Evolutionary conservation across 2,329 filamentous ascomycete species (phyloP), one percentile per base, ranked within the genome.

Genomic region (Fusarium guadeloupense): DNA sequence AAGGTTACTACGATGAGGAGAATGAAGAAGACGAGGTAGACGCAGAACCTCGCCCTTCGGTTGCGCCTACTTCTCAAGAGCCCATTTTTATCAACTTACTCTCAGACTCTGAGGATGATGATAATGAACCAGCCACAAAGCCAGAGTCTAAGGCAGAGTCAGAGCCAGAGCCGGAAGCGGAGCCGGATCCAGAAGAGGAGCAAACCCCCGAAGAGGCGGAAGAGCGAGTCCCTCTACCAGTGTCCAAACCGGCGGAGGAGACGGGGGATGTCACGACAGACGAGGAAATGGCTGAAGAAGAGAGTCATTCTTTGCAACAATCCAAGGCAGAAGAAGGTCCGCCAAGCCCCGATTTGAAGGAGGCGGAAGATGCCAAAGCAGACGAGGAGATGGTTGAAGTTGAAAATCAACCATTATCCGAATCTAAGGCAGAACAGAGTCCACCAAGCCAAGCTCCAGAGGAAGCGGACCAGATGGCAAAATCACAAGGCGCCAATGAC

Each of bases 31-130:
- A 66, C 3, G 62, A 62, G 3, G 62, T 61, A 9, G 66, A 60
- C n/a, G 56, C 62, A 23, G 54, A 67, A n/a, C 38, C 38, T 39
- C 54, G 21, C 16, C 42, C 59, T 54, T 35, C 37, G 21, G 25
- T 39, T 31, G 59, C 66, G 6, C 28, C 67, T 10, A 57, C 56
- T 9, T 55, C 73, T 2, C 69, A 69, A 8, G 69, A 73, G 8
- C 78, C 79, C 2, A 74, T 82, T 5, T 74, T 82, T 16, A 83
- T 83, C 54, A 76, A 76, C 47, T 64, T 83, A 9, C 69, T 83
- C 4, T 81, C 80, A 1, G 79, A 82, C 52, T 80, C 77, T 3
- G 79, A 81, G 39, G 77, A 79, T 45, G 76, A 81, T 26, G 74
- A 76, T 26, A 74, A 76, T 38, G 72, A 78, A 12, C 57, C 66